Evolutionary conservation across 768 basidiomycete species (phyloP), one percentile per base, ranked within the genome.

Genomic region (Leccinum boreale): DNA sequence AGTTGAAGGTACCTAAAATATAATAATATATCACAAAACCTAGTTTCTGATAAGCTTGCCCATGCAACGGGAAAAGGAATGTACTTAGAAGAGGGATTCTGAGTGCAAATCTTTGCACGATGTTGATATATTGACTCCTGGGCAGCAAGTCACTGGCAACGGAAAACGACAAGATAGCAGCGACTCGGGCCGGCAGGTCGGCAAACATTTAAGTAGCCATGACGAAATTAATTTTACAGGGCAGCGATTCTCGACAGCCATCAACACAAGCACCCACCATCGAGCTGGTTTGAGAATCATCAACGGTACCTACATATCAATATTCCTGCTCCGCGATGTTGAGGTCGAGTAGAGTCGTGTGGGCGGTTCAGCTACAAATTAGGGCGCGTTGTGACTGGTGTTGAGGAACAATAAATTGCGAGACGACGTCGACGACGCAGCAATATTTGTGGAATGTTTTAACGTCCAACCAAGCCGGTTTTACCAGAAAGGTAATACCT

Each of bases 171-270:
- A 36, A 23, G 49, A 23, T 23, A 2, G 42, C 45, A 5, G 23
- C 3, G 21, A 17, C 11, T 45, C 44, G 5, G 15, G 47, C 24
- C 47, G 51, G 17, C 35, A 9, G 24, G 24, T 35, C 59, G 59
- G 59, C 59, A 60, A 60, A 50, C 17, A 19, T 42, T 28, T n/a
- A 21, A 61, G 29, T 12, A 49, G 24, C 26, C 11, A 46, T 42
- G 4, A n/a, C 50, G 26, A 56, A 51, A 61, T 52, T 31, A 12
- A 29, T 23, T 44, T 55, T 33, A 5, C 19, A 58, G 33, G 45
- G 28, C 36, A 61, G 35, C 31, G 60, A 52, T 52, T 50, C 21
- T 14, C 35, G 28, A 48, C 35, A n/a, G 12, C 42, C 23, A 44
- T 4, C 5, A 31, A 39, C 14, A 26, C 28, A 31, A 4, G 10